Evolutionary conservation across 257 asterid species (phyloP).

Genomic region (Verbena officinalis): DNA sequence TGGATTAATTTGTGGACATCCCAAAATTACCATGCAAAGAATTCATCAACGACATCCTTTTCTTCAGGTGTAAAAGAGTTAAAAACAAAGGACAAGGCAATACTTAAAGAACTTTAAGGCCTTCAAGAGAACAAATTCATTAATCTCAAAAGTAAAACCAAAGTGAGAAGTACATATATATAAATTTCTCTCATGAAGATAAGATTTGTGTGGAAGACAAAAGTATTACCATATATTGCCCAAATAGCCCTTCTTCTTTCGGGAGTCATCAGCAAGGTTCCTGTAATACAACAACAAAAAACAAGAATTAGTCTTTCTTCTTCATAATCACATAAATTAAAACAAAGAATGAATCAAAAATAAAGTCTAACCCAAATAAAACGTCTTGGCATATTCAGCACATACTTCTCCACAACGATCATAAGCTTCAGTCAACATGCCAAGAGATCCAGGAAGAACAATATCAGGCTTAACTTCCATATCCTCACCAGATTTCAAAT

Average conservation of each 20-base stretch:
- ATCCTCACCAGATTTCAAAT: constrained; percentile 44
- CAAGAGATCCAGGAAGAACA: constrained; percentile 60
- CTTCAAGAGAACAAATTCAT: neutral
- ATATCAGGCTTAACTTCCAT: constrained; percentile 74
- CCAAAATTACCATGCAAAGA: neutral
- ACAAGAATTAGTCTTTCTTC: constrained; percentile 25
- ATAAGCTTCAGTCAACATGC: constrained; percentile 85
- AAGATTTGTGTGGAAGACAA: constrained; percentile 8
- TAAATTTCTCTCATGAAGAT: too few species aligned
- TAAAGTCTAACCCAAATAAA: constrained; percentile 79
- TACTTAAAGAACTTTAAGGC: neutral
- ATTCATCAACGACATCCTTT: neutral
- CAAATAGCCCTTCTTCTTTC: constrained; percentile 94
- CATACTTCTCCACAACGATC: constrained; percentile 95
- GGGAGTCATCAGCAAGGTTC: constrained; percentile 93
- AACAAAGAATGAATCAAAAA: constrained; percentile 30
- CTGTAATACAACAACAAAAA: constrained; percentile 44
- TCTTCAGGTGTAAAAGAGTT: neutral
- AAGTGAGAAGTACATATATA: neutral
- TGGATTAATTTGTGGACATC: neutral
- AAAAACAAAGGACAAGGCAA: neutral
- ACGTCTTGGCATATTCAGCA: constrained; percentile 98
- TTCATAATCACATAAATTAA: constrained; percentile 12
- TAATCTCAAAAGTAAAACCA: neutral
- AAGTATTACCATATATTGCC: constrained; percentile 94